phyloP scores from a whole-genome alignment of 2,329 filamentous ascomycete genomes.

The Fusarium sp. region DNA sequence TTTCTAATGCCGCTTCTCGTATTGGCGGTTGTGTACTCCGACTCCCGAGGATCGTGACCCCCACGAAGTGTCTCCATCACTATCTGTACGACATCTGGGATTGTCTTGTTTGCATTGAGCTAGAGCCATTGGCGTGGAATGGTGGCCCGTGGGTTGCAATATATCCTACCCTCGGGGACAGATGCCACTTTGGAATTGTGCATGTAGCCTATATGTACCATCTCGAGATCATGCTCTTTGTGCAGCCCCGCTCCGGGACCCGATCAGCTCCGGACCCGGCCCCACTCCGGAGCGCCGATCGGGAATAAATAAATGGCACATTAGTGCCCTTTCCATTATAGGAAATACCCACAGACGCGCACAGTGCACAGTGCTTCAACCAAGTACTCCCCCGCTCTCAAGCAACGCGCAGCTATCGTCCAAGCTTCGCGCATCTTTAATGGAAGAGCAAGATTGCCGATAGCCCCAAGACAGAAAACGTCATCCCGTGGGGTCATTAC shows the following conservation, averaged over 20 bases:
- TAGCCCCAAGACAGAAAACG: neutral
- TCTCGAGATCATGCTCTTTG: neutral
- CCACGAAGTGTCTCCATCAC: neutral
- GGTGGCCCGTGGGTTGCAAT: neutral
- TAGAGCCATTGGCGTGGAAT: neutral
- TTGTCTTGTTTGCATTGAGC: neutral
- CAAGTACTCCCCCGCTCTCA: neutral
- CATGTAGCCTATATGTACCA: neutral
- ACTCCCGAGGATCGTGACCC: neutral
- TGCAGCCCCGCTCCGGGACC: neutral
- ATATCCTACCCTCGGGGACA: neutral
- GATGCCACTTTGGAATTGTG: neutral
- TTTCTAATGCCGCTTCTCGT: neutral
- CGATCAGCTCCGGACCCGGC: neutral
- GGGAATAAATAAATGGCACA: neutral
- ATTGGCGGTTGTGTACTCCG: constrained; percentile 1
- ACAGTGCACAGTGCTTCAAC: neutral
- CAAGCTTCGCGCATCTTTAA: neutral
- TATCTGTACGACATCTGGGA: constrained; percentile 2
- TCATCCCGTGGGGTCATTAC: neutral
- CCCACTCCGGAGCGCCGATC: neutral
- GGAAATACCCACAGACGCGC: neutral
- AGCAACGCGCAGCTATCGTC: neutral
- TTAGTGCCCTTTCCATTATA: neutral
- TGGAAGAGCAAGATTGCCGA: neutral